Conservation (phyloP, 345 rosid species). For the Rubroshorea leprosula region DNA sequence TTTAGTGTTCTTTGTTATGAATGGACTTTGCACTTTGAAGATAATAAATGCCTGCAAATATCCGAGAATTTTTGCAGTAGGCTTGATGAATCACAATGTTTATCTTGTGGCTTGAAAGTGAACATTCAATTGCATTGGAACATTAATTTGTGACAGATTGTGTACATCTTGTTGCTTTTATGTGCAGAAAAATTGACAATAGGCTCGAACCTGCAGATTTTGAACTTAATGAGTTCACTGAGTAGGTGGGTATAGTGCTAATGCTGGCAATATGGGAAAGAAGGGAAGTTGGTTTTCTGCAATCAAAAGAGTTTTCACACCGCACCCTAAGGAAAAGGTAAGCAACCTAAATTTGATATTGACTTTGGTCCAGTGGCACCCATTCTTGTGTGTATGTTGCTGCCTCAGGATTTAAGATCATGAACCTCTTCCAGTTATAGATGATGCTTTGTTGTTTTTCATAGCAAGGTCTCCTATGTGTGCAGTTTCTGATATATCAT, state of each 20-base stretch:
- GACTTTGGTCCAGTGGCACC: not conserved
- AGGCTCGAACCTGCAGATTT: conserved; percentile 16
- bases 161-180: no score
- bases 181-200: not conserved
- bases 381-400: not conserved
- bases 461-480: no score
- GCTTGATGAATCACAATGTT: not conserved
- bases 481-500: no score
- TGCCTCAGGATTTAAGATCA: not conserved
- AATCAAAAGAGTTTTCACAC: conserved; percentile 71
- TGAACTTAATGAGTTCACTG: conserved; percentile 16
- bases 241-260: conserved; percentile 42
- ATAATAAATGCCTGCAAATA: no score
- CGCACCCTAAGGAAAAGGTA: conserved; percentile 67
- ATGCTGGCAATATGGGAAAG: conserved; percentile 87
- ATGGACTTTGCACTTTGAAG: no score
- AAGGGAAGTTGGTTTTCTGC: conserved; percentile 94
- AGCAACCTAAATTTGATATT: conserved; percentile 43
- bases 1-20: no score
- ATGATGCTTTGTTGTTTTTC: not conserved
- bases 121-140: no score
- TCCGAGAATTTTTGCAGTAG: no score
- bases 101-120: not conserved
- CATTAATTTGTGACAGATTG: no score
- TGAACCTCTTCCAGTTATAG: not conserved